Evolutionary conservation across 768 basidiomycete genomes (phyloP).

Genomic region (Boletellus ananas): DNA sequence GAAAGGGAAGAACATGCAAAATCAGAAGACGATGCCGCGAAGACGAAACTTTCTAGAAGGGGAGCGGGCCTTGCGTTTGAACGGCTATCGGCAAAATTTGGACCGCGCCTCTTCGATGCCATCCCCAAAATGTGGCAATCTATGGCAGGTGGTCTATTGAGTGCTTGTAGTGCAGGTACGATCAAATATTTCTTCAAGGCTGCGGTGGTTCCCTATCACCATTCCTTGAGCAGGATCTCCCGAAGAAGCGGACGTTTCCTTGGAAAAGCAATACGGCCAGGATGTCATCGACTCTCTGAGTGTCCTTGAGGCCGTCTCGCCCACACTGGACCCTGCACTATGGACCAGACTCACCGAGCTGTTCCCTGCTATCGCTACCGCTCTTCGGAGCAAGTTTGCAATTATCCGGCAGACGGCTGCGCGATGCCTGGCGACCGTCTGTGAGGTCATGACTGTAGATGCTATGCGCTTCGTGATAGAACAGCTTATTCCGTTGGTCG

Average conservation of each 20-base stretch:
- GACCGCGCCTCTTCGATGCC: constrained; percentile 60
- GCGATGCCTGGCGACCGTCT: constrained; percentile 82
- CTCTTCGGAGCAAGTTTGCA: constrained; percentile 81
- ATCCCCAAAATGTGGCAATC: constrained; percentile 97
- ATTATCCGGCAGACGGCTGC: constrained; percentile 89
- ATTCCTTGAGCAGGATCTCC: constrained; percentile 42
- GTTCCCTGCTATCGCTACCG: constrained; percentile 72
- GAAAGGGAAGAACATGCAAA: constrained; percentile 43
- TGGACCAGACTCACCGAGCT: constrained; percentile 65
- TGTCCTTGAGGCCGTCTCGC: constrained; percentile 77
- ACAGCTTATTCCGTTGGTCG: constrained; percentile 72
- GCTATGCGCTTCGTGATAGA: constrained; percentile 92
- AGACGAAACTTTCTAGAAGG: constrained; percentile 70
- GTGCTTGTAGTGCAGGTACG: constrained; percentile 65
- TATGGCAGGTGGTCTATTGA: constrained; percentile 74
- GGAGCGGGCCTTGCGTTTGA: constrained; percentile 84
- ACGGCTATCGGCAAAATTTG: constrained; percentile 75
- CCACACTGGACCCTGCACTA: constrained; percentile 67
- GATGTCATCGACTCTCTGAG: constrained; percentile 92
- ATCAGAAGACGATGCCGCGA: constrained; percentile 51
- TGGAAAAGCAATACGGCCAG: constrained; percentile 76
- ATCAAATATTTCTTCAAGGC: neutral
- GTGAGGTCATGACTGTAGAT: constrained; percentile 77
- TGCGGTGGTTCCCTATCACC: neutral
- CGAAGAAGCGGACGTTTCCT: constrained; percentile 55